Evolutionary conservation across 352 stramenopile genomes (phyloP), one percentile per base, ranked within the genome.

Genomic region (Pythium aphanidermatum): DNA sequence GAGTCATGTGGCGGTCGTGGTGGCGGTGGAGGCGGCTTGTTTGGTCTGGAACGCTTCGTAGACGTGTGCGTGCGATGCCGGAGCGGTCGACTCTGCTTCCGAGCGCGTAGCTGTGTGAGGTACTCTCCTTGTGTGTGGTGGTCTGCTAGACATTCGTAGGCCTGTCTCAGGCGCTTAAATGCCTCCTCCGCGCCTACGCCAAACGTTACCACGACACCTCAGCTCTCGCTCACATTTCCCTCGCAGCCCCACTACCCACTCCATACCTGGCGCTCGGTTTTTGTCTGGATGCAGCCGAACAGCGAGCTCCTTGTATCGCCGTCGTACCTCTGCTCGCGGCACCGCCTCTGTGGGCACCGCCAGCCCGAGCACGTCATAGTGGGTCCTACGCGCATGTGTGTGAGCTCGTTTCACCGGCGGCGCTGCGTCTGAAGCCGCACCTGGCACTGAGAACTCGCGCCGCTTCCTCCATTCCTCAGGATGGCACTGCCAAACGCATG

Each of bases 161-260:
- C 77, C 25, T 76, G 60, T 37, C 75, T 84, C 24, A 92, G 46
- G 5, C 75, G 75, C 59, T 89, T 87, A 62, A 92, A 92, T 4
- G 77, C 77, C 10, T 76, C 69, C 26, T 83, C 80, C 0, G 80
- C 80, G 31, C 61, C 80, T 92, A 31, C n/a, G n/a, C n/a, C n/a
- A n/a, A n/a, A n/a, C n/a, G n/a, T n/a, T n/a, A n/a, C n/a, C n/a
- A n/a, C n/a, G n/a, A n/a, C n/a, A n/a, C n/a, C n/a, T n/a, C n/a
- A n/a, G n/a, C n/a, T n/a, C n/a, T n/a, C n/a, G n/a, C n/a, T n/a
- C n/a, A n/a, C n/a, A n/a, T n/a, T n/a, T n/a, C n/a, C n/a, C n/a
- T n/a, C n/a, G n/a, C n/a, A n/a, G n/a, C n/a, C n/a, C n/a, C n/a
- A n/a, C n/a, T n/a, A n/a, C n/a, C n/a, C n/a, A n/a, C n/a, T n/a